Percentiles rank a stretch among this genome's conserved stretches.
These are phyloP conservation scores for Mycena maculata DNA, from an alignment of 768 basidiomycete genomes.

Conservation along the genomic window DNA sequence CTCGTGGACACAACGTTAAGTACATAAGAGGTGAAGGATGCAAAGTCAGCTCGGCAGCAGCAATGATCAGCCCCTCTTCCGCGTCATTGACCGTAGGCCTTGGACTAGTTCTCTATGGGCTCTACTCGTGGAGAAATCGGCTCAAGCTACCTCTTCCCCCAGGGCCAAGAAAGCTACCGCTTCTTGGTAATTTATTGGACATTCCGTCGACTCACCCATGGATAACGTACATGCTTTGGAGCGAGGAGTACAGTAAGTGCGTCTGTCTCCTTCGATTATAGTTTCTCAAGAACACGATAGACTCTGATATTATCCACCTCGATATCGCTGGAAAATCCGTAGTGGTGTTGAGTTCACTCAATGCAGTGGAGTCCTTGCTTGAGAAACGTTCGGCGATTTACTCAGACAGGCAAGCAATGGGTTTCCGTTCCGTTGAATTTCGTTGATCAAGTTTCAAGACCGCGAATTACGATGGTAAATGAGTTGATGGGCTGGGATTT, in stretches of 20 bases:
- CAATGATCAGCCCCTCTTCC: too few relatives aligned
- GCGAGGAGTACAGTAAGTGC: slow-evolving; percentile 48
- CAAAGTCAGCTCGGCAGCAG: too few relatives aligned
- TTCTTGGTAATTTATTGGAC: slow-evolving; percentile 55
- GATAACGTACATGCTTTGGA: slow-evolving; percentile 52
- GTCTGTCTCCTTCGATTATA: not conserved
- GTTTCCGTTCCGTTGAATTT: not conserved
- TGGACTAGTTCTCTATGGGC: too few relatives aligned
- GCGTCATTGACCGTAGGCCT: too few relatives aligned
- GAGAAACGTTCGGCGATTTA: slow-evolving; percentile 54
- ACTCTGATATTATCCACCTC: slow-evolving; percentile 42
- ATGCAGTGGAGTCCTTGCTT: slow-evolving; percentile 52
- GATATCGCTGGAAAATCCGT: slow-evolving; percentile 37
- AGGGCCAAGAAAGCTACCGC: slow-evolving; percentile 52
- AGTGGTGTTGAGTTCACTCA: slow-evolving; percentile 46
- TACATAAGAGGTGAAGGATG: too few relatives aligned
- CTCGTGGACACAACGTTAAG: too few relatives aligned
- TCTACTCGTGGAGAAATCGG: not conserved
- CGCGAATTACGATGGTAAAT: not conserved
- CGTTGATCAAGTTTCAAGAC: not conserved
- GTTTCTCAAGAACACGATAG: slow-evolving; percentile 11
- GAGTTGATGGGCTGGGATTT: slow-evolving; percentile 24
- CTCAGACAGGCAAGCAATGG: slow-evolving; percentile 37
- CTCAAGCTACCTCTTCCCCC: slow-evolving; percentile 46
- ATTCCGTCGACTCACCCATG: slow-evolving; percentile 52